phyloP scores from a whole-genome alignment of 148 eudicot species.

The Chenopodium suecicum region DNA sequence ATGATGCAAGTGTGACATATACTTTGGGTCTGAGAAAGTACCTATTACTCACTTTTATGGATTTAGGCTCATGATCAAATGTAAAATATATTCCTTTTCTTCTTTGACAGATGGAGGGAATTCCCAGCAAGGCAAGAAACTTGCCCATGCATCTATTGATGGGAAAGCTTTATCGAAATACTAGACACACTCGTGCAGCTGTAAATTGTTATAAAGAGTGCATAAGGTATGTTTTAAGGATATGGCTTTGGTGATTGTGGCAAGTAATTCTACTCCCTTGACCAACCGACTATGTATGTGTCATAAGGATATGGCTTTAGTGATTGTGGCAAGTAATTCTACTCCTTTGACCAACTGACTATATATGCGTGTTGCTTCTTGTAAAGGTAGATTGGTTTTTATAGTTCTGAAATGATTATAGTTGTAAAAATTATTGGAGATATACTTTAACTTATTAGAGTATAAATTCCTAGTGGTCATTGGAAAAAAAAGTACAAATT shows the following conservation, averaged over 20 bases:
- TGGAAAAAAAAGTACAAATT: no score
- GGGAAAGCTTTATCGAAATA: constrained; percentile 86
- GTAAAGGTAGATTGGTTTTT: neutral
- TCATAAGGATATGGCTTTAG: neutral
- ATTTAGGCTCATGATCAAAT: neutral
- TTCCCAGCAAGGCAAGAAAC: constrained; percentile 73
- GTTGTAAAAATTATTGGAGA: neutral
- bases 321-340: neutral
- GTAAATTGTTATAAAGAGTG: constrained; percentile 85
- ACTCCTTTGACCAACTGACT: neutral
- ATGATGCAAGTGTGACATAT: neutral
- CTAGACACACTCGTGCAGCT: constrained; percentile 79
- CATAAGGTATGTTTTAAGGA: constrained; percentile 58
- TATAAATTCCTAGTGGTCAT: neutral
- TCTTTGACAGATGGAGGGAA: constrained; percentile 74
- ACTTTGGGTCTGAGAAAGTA: neutral
- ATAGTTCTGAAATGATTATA: neutral
- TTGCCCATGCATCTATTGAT: constrained; percentile 82
- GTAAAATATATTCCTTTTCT: neutral
- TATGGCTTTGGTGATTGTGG: neutral
- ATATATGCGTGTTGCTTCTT: neutral
- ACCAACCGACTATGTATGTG: constrained; percentile 21
- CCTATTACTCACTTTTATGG: neutral
- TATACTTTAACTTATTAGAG: neutral
- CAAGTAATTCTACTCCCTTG: neutral